Percentiles rank a stretch among this genome's conserved stretches.
phyloP scores from a whole-genome alignment of 2,329 filamentous ascomycete species.

The Tetracladium maxilliforme region DNA sequence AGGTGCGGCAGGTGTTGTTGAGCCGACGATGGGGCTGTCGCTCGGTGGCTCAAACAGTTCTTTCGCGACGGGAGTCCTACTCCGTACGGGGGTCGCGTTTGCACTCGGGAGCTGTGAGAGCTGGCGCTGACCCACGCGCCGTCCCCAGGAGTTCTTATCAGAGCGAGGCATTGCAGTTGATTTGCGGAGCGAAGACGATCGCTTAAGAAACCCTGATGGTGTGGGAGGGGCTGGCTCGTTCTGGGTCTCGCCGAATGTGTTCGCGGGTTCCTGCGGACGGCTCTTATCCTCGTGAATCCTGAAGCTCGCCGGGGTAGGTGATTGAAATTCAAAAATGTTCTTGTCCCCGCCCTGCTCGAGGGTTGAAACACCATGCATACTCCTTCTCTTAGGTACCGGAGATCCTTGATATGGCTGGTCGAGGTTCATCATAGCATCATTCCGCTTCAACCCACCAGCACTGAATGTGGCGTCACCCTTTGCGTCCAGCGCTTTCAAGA shows the following conservation, averaged over 20 bases:
- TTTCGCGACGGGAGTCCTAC: too few species aligned
- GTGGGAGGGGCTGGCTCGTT: constrained; percentile 24
- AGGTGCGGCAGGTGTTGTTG: too few species aligned
- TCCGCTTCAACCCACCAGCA: constrained; percentile 80
- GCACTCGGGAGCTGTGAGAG: constrained; percentile 27
- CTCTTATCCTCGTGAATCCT: constrained; percentile 43
- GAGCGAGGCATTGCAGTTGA: constrained; percentile 80
- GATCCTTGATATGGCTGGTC: constrained; percentile 68
- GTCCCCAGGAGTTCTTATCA: constrained; percentile 49
- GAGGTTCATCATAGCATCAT: constrained; percentile 77
- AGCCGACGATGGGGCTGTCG: too few species aligned
- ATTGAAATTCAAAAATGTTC: constrained; percentile 59
- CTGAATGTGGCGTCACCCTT: constrained; percentile 33
- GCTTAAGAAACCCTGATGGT: constrained; percentile 10
- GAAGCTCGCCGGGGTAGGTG: constrained; percentile 26
- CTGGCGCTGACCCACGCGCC: constrained; percentile 40
- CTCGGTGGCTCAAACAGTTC: too few species aligned
- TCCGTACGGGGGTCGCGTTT: constrained; percentile 1
- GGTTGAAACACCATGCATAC: constrained; percentile 61
- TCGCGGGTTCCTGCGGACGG: constrained; percentile 22
- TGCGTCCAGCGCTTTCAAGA: constrained; percentile 32
- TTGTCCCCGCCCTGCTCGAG: constrained; percentile 44
- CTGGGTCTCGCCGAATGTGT: constrained; percentile 21
- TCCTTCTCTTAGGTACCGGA: constrained; percentile 82
- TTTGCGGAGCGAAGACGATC: constrained; percentile 66